phyloP scores from a whole-genome alignment of 805 yeast species.

The Candida saitoana region DNA sequence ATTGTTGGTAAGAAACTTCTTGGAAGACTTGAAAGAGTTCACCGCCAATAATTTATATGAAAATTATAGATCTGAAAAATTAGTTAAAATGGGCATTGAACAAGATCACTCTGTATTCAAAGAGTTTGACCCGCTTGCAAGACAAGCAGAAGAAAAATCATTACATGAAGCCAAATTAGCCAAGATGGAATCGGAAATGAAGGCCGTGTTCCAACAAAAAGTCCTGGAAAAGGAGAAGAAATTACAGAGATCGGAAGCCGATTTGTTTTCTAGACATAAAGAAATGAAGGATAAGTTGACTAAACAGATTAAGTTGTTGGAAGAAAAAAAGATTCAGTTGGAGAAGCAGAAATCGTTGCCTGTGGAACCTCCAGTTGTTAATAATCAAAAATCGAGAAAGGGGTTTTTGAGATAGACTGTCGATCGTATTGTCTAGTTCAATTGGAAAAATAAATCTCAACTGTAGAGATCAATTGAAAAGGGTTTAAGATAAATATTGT shows the following conservation, averaged over 20 bases:
- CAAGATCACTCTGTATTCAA: constrained; percentile 92
- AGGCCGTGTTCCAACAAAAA: constrained; percentile 91
- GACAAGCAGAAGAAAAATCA: constrained; percentile 90
- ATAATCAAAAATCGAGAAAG: constrained; percentile 60
- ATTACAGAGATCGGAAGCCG: constrained; percentile 94
- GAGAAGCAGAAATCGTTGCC: constrained; percentile 56
- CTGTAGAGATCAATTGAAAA: too few species aligned
- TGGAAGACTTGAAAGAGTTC: constrained; percentile 90
- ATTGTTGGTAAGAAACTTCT: constrained; percentile 78
- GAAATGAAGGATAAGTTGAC: constrained; percentile 94
- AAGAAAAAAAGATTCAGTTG: constrained; percentile 81
- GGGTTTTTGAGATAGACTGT: constrained; percentile 81
- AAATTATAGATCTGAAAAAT: constrained; percentile 80
- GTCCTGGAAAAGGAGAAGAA: constrained; percentile 96
- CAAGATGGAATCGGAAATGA: constrained; percentile 95
- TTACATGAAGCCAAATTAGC: constrained; percentile 91
- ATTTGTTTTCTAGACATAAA: constrained; percentile 88
- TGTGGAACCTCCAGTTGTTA: constrained; percentile 43
- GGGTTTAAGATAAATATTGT: too few species aligned
- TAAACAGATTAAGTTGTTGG: constrained; percentile 83
- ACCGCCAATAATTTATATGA: constrained; percentile 79
- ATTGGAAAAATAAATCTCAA: too few species aligned
- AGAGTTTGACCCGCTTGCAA: constrained; percentile 88
- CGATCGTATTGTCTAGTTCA: too few species aligned
- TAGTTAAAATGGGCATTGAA: constrained; percentile 75